phyloP scores from a whole-genome alignment of 2,329 filamentous ascomycete species.

The Fusarium humuli region DNA sequence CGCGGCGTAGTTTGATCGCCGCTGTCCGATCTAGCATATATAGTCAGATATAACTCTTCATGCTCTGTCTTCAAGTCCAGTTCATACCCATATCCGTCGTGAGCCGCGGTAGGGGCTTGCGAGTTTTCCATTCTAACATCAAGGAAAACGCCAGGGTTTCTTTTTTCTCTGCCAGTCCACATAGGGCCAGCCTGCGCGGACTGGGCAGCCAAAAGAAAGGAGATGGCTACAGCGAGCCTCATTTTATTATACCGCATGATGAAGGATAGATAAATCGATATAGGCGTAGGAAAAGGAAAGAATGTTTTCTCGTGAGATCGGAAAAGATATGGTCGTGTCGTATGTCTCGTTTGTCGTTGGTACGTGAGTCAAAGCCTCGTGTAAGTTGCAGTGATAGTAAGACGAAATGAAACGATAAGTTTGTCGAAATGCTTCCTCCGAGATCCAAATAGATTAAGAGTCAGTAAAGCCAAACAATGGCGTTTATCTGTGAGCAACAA shows the following conservation, averaged over 20 bases:
- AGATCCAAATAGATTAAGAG: slow-evolving; percentile 30
- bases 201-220: slow-evolving; percentile 47
- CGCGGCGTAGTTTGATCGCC: slow-evolving; percentile 40
- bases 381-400: slow-evolving; percentile 14
- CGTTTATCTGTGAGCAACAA: slow-evolving; percentile 5
- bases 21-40: slow-evolving; percentile 18
- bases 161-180: slow-evolving; percentile 47
- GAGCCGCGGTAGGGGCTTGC: slow-evolving; percentile 30
- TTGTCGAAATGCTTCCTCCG: slow-evolving; percentile 13
- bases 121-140: slow-evolving; percentile 28
- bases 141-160: slow-evolving; percentile 36
- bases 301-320: slow-evolving; percentile 11
- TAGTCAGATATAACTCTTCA: slow-evolving; percentile 20
- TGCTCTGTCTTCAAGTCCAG: background rate
- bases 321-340: slow-evolving; percentile 14
- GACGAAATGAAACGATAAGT: slow-evolving; percentile 11
- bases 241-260: slow-evolving; percentile 41
- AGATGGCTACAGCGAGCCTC: slow-evolving; percentile 41
- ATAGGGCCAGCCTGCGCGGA: slow-evolving; percentile 52
- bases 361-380: slow-evolving; percentile 28
- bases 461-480: slow-evolving; percentile 2
- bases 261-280: slow-evolving; percentile 1
- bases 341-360: slow-evolving; percentile 22
- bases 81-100: slow-evolving; percentile 37
- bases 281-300: slow-evolving; percentile 9